Evolutionary conservation across 1,284 basidiomycete species (phyloP).

Genomic region (Boletus hoseneyae): DNA sequence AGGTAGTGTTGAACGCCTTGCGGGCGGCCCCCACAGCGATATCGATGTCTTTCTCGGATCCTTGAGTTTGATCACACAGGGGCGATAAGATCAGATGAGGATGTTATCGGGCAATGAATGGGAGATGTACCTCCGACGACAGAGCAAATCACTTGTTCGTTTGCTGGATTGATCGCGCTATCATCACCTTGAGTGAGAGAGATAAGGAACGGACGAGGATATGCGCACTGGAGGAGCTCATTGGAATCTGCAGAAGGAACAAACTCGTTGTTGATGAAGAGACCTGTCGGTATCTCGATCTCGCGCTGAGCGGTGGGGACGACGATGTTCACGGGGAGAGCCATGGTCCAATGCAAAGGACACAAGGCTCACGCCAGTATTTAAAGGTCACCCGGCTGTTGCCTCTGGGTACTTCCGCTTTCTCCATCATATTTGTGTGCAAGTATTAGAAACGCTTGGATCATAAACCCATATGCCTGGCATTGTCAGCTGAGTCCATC

Average conservation of each 20-base stretch:
- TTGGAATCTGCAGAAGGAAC: slow-evolving; percentile 63
- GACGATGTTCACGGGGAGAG: slow-evolving; percentile 35
- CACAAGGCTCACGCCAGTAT: no score
- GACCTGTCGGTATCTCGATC: slow-evolving; percentile 70
- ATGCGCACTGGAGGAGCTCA: slow-evolving; percentile 53
- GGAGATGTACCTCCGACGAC: slow-evolving; percentile 58
- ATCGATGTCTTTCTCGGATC: slow-evolving; percentile 76
- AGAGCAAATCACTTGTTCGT: slow-evolving; percentile 66
- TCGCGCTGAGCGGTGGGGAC: slow-evolving; percentile 45
- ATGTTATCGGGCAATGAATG: no score
- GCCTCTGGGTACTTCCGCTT: no score
- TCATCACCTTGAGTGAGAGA: slow-evolving; percentile 11
- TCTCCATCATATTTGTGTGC: no score
- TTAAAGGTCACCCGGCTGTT: no score
- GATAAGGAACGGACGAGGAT: slow-evolving; percentile 6
- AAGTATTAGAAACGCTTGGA: no score
- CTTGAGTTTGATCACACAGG: slow-evolving; percentile 36
- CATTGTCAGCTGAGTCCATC: no score
- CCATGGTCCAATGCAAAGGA: slow-evolving; percentile 34
- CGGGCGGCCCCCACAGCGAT: slow-evolving; percentile 81
- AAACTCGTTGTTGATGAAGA: slow-evolving; percentile 91
- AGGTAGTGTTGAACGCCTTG: slow-evolving; percentile 80
- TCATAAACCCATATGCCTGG: no score
- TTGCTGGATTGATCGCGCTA: slow-evolving; percentile 71
- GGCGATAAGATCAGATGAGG: slow-evolving; percentile 1